Conservation (phyloP, 2,329 filamentous ascomycete species). For the Apiospora kogelbergensis region DNA sequence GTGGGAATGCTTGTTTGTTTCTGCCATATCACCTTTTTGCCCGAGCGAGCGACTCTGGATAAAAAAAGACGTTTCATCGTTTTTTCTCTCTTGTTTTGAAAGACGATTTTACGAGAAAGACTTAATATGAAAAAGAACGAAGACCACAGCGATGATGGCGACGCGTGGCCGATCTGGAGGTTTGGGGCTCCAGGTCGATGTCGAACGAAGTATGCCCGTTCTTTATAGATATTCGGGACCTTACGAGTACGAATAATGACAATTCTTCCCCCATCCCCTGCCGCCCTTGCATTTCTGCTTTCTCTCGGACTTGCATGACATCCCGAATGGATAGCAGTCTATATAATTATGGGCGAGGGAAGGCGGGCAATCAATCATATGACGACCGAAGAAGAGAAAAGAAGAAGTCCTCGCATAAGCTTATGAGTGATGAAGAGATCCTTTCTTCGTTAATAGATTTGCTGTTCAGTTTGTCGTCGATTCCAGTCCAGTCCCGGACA, state of each 20-base stretch:
- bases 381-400: neutral
- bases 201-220: neutral
- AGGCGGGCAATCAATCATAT: neutral
- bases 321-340: neutral
- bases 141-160: conserved; percentile 8
- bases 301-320: neutral
- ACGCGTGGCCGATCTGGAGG: neutral
- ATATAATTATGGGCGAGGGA: neutral
- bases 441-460: neutral
- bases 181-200: neutral
- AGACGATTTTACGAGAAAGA: conserved; percentile 5
- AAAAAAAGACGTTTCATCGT: neutral
- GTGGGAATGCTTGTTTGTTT: neutral
- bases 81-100: neutral
- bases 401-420: neutral
- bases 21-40: neutral
- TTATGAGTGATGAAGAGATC: neutral
- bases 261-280: neutral
- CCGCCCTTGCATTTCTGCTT: neutral
- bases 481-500: neutral
- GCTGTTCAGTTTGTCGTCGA: neutral
- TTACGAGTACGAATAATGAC: conserved; percentile 10
- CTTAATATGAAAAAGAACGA: conserved; percentile 8
- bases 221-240: conserved; percentile 4
- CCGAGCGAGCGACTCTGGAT: conserved; percentile 7